Percentiles rank a stretch among this genome's conserved stretches.
phyloP scores from a whole-genome alignment of 805 yeast species.

The Barnettozyma salicaria region DNA sequence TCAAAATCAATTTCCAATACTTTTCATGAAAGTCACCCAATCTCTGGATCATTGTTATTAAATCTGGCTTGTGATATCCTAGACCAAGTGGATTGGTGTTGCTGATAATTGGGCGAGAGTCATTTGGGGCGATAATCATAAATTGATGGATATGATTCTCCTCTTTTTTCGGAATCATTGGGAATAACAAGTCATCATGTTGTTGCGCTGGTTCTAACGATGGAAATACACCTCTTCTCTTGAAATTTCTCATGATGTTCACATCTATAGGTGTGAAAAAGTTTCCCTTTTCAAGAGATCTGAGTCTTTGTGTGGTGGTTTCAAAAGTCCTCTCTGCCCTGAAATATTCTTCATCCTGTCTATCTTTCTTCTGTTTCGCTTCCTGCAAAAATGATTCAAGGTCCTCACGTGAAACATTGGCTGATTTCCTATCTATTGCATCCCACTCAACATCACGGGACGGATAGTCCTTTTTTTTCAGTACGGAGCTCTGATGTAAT shows the following conservation, averaged over 20 bases:
- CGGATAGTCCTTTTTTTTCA: slow-evolving; percentile 4
- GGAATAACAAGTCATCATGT: slow-evolving; percentile 22
- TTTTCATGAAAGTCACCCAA: slow-evolving; percentile 33
- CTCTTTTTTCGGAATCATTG: slow-evolving; percentile 12
- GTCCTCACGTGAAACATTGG: slow-evolving; percentile 16
- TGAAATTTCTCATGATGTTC: slow-evolving; percentile 7
- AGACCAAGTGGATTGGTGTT: slow-evolving; percentile 36
- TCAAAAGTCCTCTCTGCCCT: slow-evolving; percentile 47
- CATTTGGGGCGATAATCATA: slow-evolving; percentile 14
- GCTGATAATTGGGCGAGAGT: slow-evolving; percentile 21
- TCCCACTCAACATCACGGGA: not conserved
- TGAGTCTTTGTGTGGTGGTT: slow-evolving; percentile 31
- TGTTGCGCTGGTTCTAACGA: not conserved
- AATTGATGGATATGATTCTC: slow-evolving; percentile 19
- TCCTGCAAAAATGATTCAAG: slow-evolving; percentile 38
- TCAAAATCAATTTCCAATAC: slow-evolving; percentile 33
- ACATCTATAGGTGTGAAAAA: slow-evolving; percentile 35
- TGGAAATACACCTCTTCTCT: slow-evolving; percentile 18
- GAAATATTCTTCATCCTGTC: slow-evolving; percentile 38
- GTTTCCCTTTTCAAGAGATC: slow-evolving; percentile 34
- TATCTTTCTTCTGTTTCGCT: slow-evolving; percentile 37
- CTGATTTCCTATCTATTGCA: not conserved
- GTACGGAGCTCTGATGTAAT: not conserved
- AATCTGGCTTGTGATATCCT: slow-evolving; percentile 34
- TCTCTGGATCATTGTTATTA: slow-evolving; percentile 35